Percentiles rank a stretch among this genome's conserved stretches.
Conservation (phyloP, 805 yeast species). For the Hanseniaspora lachancei region DNA sequence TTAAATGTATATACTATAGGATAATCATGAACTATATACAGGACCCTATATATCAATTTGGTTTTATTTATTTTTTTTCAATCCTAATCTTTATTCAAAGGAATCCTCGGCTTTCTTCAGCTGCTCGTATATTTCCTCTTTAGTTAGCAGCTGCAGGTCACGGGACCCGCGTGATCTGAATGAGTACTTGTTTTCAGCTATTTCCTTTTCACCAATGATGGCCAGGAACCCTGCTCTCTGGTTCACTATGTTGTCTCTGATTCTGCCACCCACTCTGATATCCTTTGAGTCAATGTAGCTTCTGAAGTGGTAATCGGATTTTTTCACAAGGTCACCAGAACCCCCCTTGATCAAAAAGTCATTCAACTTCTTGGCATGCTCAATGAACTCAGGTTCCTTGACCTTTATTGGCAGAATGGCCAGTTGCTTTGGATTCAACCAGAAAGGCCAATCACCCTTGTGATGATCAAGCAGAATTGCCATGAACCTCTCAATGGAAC, state of each 20-base stretch:
- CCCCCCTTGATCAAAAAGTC: conserved; percentile 33
- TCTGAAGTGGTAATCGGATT: conserved; percentile 48
- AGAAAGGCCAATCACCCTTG: conserved; percentile 92
- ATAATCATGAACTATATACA: conserved; percentile 23
- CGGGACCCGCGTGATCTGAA: conserved; percentile 47
- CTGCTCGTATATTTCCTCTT: conserved; percentile 38
- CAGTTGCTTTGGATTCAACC: conserved; percentile 90
- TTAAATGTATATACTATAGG: too few relatives aligned
- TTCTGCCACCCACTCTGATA: conserved; percentile 68
- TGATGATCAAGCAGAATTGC: conserved; percentile 84
- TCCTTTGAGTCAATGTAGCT: conserved; percentile 64
- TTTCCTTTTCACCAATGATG: conserved; percentile 81
- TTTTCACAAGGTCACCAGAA: conserved; percentile 31
- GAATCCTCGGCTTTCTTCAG: conserved; percentile 44
- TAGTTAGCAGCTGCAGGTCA: conserved; percentile 32
- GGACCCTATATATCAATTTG: conserved; percentile 23
- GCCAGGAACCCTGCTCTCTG: conserved; percentile 61
- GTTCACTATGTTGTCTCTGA: conserved; percentile 60
- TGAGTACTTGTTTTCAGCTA: conserved; percentile 44
- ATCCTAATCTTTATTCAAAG: not conserved
- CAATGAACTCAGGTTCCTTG: conserved; percentile 33
- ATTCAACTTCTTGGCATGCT: conserved; percentile 33
- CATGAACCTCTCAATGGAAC: conserved; percentile 83
- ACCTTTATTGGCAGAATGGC: conserved; percentile 67
- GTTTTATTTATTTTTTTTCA: too few relatives aligned